A percentile compares a stretch with the other conserved stretches of the same genome.
Evolutionary conservation across 306 rosid species (phyloP).

Genomic region (Gynostemma pentaphyllum): DNA sequence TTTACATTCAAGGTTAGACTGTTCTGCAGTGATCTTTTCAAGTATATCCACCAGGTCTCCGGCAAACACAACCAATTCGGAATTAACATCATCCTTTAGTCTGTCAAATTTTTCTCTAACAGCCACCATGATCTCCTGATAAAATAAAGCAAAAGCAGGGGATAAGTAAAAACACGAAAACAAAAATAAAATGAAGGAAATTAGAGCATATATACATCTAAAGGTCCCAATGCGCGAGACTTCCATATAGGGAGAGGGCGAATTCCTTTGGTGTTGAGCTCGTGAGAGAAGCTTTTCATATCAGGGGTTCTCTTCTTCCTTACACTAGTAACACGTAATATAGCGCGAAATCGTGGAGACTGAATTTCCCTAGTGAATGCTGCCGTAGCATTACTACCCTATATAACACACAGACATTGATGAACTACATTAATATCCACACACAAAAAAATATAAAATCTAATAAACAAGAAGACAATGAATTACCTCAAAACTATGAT

Average conservation of each 20-base stretch:
- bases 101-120: constrained; percentile 66
- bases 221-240: constrained; percentile 58
- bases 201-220: constrained; percentile 68
- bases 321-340: constrained; percentile 74
- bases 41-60: constrained; percentile 81
- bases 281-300: constrained; percentile 92
- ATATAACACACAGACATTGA: constrained; percentile 9
- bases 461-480: neutral
- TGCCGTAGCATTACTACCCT: constrained; percentile 63
- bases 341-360: constrained; percentile 85
- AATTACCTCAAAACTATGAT: constrained; percentile 57
- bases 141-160: neutral
- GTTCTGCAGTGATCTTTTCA: constrained; percentile 36
- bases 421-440: neutral
- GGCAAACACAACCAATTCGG: constrained; percentile 75
- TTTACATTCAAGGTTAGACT: constrained; percentile 36
- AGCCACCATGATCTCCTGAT: constrained; percentile 71
- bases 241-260: constrained; percentile 67
- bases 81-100: constrained; percentile 74
- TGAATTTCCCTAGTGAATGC: constrained; percentile 63
- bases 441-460: neutral
- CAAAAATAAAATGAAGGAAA: too few species aligned
- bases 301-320: constrained; percentile 48
- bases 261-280: constrained; percentile 89
- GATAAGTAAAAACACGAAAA: too few species aligned